Percentiles rank a stretch among this genome's conserved stretches.
Conservation (phyloP, 2,329 filamentous ascomycete genomes). For the Colletotrichum chlorophyti region DNA sequence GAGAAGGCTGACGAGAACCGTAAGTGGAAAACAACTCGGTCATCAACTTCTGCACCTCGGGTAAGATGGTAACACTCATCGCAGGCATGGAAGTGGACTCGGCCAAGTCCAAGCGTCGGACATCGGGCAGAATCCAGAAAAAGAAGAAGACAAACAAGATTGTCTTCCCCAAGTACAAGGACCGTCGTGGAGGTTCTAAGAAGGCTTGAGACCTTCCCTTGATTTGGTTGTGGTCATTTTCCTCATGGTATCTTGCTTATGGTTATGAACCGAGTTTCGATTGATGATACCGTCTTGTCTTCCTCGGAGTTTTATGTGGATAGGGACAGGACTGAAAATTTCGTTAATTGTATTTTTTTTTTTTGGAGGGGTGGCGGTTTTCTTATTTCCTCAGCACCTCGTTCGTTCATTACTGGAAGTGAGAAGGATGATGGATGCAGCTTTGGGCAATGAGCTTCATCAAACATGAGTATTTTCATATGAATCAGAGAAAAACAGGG, state of each 20-base stretch:
- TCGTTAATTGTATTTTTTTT: not conserved
- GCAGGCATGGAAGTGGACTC: slow-evolving; percentile 65
- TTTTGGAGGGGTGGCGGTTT: not conserved
- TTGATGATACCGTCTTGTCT: not conserved
- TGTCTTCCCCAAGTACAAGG: slow-evolving; percentile 65
- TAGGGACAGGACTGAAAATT: slow-evolving; percentile 1
- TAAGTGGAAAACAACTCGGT: not conserved
- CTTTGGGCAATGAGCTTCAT: no score
- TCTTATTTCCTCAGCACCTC: no score
- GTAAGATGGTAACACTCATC: slow-evolving; percentile 34
- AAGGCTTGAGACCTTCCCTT: slow-evolving; percentile 32
- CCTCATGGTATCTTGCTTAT: not conserved
- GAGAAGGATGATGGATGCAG: no score
- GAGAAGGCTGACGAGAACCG: slow-evolving; percentile 34
- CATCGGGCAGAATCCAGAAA: slow-evolving; percentile 60
- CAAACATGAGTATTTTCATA: no score
- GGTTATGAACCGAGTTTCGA: not conserved
- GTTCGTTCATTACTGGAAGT: no score
- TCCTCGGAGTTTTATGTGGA: slow-evolving; percentile 13
- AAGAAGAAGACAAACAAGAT: slow-evolving; percentile 62
- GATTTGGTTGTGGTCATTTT: no score
- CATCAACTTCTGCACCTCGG: slow-evolving; percentile 26
- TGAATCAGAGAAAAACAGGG: no score
- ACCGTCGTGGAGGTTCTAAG: slow-evolving; percentile 50
- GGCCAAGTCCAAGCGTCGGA: slow-evolving; percentile 43